Evolutionary conservation across 768 basidiomycete genomes (phyloP), one percentile per base, ranked within the genome.

Genomic region (Suillus hirtellus): DNA sequence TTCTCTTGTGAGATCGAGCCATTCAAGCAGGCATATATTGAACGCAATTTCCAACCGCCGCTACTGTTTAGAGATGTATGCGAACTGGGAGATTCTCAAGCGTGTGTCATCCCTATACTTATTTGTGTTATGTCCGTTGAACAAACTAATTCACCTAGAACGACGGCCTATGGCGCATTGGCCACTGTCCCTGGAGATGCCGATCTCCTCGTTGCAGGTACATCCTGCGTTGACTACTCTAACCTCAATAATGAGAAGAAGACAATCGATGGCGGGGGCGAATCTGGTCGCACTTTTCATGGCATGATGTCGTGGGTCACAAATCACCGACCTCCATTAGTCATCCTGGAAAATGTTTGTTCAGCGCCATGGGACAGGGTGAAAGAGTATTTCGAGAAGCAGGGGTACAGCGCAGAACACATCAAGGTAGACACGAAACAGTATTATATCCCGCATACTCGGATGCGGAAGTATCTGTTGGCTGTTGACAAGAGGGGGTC

Each of bases 1-100:
- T 96, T 97, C 77, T 96, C 95, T 1, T 97, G 95, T 76, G 95
- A 97, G 77, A 96, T 97, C 62, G 95, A 95, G 72, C 95, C 95
- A 4, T 96, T 95, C 82, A 96, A 97, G 77, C 95, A 96, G 72
- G 96, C 95, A 0, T 97, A 98, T 71, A 98, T 98, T 66, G 96
- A 98, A 72, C 84, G 96, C 38, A 98, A 98, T 75, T 98, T 98
- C 72, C 86, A 89, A 46, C 96, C 96, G 27, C 95, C 95, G 14
- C 76, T 96, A 34, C 81, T 98, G 40, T 98, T 97, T 75, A 87
- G 96, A 55, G 96, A 98, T 72, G 95, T 98, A 19, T 94, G 92
- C 62, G 95, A 97, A 71, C 83, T 98, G 19, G 92, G 90, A 6
- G 83, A 87, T 24, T 75, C 78, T 50, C 84, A 91, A 77, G 93